Evolutionary conservation across 345 rosid species (phyloP).

Genomic region (Hibiscus mutabilis): DNA sequence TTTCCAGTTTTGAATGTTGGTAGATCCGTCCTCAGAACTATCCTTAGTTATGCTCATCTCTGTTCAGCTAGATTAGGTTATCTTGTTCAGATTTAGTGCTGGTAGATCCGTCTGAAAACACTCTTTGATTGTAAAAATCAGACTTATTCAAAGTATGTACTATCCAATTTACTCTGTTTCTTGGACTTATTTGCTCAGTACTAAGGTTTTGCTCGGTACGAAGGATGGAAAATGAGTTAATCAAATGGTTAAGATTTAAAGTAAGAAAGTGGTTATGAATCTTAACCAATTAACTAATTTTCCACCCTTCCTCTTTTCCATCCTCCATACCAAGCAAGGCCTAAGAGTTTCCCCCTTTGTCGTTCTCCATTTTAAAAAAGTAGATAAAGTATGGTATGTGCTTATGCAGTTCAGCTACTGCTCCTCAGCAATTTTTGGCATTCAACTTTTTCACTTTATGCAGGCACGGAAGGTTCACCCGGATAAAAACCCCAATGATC

Average conservation of each 20-base stretch:
- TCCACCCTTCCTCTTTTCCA: too few species aligned
- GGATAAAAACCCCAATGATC: constrained; percentile 89
- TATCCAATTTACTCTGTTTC: too few species aligned
- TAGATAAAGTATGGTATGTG: too few species aligned
- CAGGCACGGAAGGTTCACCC: constrained; percentile 99
- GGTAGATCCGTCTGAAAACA: background rate
- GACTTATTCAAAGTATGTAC: background rate
- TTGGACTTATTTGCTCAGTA: too few species aligned
- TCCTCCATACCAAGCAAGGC: too few species aligned
- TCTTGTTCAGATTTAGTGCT: background rate
- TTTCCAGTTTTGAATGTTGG: background rate
- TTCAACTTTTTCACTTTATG: background rate
- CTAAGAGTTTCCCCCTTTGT: background rate
- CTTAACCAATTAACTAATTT: too few species aligned
- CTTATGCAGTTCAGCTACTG: background rate
- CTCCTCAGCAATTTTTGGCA: background rate
- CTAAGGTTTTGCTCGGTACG: too few species aligned
- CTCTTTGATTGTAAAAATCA: background rate
- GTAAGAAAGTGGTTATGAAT: too few species aligned
- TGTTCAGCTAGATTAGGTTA: background rate
- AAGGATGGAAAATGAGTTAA: too few species aligned
- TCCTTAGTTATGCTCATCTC: background rate
- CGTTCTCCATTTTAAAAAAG: background rate
- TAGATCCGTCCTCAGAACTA: background rate
- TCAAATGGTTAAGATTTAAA: too few species aligned